Evolutionary conservation across 441 rosid species (phyloP), one percentile per base, ranked within the genome.

Genomic region (Gossypium schwendimanii): DNA sequence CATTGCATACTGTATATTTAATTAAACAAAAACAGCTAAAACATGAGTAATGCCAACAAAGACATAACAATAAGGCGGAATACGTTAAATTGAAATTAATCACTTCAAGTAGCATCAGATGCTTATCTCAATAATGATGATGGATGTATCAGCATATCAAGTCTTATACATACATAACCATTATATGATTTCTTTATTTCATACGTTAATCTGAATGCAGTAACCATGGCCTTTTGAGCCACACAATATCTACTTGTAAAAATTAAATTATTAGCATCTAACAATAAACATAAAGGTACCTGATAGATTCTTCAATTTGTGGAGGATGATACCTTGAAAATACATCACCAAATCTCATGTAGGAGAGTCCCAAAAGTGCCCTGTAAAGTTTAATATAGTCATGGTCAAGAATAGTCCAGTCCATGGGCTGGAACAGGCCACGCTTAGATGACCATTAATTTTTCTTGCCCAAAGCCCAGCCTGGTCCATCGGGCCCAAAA

Each of bases 341-440:
- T 20, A 96, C 97, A 80, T 94, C 98, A 73, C 99, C 99, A 75
- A 85, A 96, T 84, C 99, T 86, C 91, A 96, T 80, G 84, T 92
- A 96, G 21, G 95, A 96, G 75, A 86, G 82, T 76, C 93, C 87
- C 69, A 75, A 23, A 58, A 96, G 83, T 55, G 97, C 83, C 80
- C 99, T 96, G 88, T 75, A 73, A 80, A 72, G 70, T 73, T 3
- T 78, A 80, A 77, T 21, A 75, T 21, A 71, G 66, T 12, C 76
- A 63, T 54, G 52, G 44, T 78, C 72, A 59, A 26, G 39, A 59
- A 12, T 26, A 59, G 39, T 12, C 18, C 39, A 24, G 36, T 26
- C 63, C 39, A 59, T 59, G 39, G 61, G 31, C 15, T 10, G 61
- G 18, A 15, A 15, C 39, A 14, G 63, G 63, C 63, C 39, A 59